Evolutionary conservation across 352 stramenopile species (phyloP), one percentile per base, ranked within the genome.

Genomic region (Phytophthora capsici): DNA sequence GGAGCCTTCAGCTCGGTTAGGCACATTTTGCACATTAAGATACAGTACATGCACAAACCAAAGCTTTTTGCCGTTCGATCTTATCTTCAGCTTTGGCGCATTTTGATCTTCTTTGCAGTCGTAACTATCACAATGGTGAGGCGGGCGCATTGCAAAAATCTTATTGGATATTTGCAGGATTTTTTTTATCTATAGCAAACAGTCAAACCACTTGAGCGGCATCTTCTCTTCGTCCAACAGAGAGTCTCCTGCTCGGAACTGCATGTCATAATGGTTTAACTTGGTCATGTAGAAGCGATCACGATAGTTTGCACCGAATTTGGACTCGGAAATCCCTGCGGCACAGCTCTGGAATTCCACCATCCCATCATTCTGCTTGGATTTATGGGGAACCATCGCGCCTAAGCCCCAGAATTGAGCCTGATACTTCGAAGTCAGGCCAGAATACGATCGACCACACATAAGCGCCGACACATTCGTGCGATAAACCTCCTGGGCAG

Each of bases 141-240:
- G 25, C 38, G n/a, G 38, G 17, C 38, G 38, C 34, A 81, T 9
- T 83, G 57, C 25, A 77, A n/a, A 38, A 73, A 87, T 34, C 28
- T 34, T 34, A 12, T 10, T 32, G 28, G 8, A 13, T 32, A 32
- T 12, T 32, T 32, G 28, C 14, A 34, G 28, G 10, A 34, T 34
- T 12, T 13, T 34, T 14, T 14, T 34, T 34, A 14, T 37, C 50
- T 77, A 81, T 7, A 86, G 54, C 25, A 77, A n/a, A 41, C 78
- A 87, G 38, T 82, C 71, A 36, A 85, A 78, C 73, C 75, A 87
- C 50, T 84, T 84, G 17, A 76, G 26, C 0, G 78, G 78, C 64
- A 78, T 85, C 50, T 82, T 69, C 22, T 66, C 49, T 17, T 67
- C 60, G 34, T 78, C 51, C 25, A 75, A 65, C 9, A 71, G 65